Base-by-base conservation (phyloP, 179 eudicot species). In the Silene vulgaris region DNA sequence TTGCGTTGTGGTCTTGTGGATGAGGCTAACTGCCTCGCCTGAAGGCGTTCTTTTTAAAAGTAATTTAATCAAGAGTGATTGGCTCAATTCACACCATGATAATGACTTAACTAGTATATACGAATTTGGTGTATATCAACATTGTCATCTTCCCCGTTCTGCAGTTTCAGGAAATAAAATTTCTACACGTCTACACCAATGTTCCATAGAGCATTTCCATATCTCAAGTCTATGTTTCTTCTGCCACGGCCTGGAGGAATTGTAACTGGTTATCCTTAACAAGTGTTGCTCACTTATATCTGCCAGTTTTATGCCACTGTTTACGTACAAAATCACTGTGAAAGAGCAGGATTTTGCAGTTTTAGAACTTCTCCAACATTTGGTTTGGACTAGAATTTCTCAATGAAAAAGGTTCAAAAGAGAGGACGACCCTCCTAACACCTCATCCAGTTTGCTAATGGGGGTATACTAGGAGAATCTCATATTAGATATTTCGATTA, bases 331-430 rank as follows among this genome's bases (percentile, higher is more conserved):
- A 8, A 35, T 68, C 56, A 40, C 28, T 35, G 57, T 43, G 16
- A 16, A 69, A 26, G 43, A 11, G 72, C 43, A 30, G 7, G 14
- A 5, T 63, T 65, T 29, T 65, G 69, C 57, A 19, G 54, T 45
- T 69, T 69, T 68, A 29, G 21, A 30, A 30, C 21, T 69, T 20
- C 26, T 32, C 21, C 72, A 19, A 69, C 28, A 20, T 69, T 69
- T 43, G n/a, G 57, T 17, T 69, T 69, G 52, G 52, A 40, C 13
- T 17, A 17, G 12, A 67, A 17, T 21, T 67, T 35, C 23, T 67
- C 52, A 67, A 67, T 67, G 52, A 40, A n/a, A 14, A 35, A 32
- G 4, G 11, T 66, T 32, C 43, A 30, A 64, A 56, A 56, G 52
- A 14, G 17, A 28, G 16, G 69, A 3, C 14, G 37, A 5, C 32